Evolutionary conservation across 139 green algal genomes (phyloP).

Genomic region (Chlamydomonas incerta): DNA sequence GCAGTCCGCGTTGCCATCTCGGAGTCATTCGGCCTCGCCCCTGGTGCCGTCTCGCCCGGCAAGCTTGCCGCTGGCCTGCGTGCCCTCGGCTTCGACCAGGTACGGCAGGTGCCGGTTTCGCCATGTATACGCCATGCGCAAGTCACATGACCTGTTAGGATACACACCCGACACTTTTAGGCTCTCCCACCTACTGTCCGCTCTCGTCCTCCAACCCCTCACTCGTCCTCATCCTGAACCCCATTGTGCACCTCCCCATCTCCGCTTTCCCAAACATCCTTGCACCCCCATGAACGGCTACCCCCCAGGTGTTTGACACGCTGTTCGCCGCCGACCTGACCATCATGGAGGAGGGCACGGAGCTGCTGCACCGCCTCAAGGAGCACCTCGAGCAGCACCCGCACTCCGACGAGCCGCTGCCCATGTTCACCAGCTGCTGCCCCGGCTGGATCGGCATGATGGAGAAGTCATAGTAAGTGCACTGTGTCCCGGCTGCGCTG

Average conservation of each 20-base stretch:
- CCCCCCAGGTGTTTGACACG: conserved; percentile 57
- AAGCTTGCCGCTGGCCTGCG: conserved; percentile 70
- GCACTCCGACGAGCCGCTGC: conserved; percentile 59
- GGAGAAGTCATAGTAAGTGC: conserved; percentile 68
- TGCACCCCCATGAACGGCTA: not conserved
- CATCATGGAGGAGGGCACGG: conserved; percentile 80
- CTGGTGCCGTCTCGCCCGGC: conserved; percentile 43
- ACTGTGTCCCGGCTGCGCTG: no score
- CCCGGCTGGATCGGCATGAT: conserved; percentile 65
- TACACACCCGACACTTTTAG: no score
- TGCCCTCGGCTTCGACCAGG: conserved; percentile 68
- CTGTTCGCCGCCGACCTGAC: conserved; percentile 77
- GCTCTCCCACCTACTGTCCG: no score
- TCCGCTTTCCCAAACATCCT: no score
- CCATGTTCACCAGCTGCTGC: conserved; percentile 87
- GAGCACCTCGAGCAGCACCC: conserved; percentile 45
- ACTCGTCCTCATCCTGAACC: no score
- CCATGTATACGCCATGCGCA: no score
- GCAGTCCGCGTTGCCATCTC: conserved; percentile 70
- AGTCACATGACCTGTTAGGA: no score
- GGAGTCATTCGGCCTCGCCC: conserved; percentile 61
- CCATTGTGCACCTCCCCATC: no score
- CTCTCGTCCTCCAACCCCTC: no score
- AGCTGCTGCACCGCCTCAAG: conserved; percentile 44
- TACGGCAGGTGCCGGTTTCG: no score